Percentiles rank a stretch among this genome's conserved stretches.
phyloP scores from a whole-genome alignment of 768 basidiomycete genomes.

The Serendipita sp. region DNA sequence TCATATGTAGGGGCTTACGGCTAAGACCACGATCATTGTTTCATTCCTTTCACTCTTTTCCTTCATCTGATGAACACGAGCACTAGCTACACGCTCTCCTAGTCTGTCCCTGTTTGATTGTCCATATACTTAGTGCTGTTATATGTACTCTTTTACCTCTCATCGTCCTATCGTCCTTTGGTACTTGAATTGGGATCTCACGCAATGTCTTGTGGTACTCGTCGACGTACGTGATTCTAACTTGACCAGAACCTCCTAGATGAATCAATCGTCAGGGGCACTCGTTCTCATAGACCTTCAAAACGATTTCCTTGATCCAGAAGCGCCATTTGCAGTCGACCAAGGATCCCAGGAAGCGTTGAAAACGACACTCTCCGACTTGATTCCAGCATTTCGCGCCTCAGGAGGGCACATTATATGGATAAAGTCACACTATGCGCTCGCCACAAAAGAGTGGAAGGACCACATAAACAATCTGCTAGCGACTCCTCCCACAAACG shows the following conservation, averaged over 20 bases:
- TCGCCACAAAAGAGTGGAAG: background rate
- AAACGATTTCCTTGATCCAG: background rate
- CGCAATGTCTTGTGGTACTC: background rate
- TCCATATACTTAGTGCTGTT: background rate
- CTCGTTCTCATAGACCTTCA: background rate
- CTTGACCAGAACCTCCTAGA: background rate
- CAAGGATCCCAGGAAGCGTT: background rate
- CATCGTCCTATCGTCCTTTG: background rate
- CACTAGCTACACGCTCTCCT: background rate
- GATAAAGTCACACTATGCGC: background rate
- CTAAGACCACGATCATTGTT: background rate
- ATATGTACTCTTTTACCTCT: background rate
- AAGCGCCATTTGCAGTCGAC: background rate
- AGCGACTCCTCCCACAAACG: too few species aligned
- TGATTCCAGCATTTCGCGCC: background rate
- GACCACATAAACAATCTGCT: too few species aligned
- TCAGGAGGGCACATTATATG: slow-evolving; percentile 1
- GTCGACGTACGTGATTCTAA: background rate
- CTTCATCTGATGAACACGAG: background rate
- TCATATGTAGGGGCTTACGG: background rate
- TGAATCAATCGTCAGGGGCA: background rate
- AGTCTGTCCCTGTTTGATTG: background rate
- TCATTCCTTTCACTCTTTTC: background rate
- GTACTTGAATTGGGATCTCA: background rate
- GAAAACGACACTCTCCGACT: background rate